These are phyloP conservation scores for Chrysanthemum seticuspe DNA, from an alignment of 129 eudicot species.

Conservation along the genomic window DNA sequence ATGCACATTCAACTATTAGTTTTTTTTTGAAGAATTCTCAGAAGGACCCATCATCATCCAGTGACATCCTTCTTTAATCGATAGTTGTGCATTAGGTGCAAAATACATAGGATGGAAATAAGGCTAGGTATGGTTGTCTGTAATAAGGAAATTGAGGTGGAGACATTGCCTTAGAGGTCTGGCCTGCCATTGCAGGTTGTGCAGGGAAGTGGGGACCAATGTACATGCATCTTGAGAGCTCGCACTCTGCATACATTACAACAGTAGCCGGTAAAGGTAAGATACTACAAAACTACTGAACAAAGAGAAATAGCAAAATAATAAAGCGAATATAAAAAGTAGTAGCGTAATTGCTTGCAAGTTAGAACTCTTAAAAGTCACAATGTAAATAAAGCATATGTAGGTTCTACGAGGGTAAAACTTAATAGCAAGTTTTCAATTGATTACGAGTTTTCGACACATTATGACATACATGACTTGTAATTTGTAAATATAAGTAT, in stretches of 20 bases:
- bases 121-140: constrained; percentile 57
- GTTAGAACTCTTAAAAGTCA: not conserved
- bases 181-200: constrained; percentile 41
- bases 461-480: no score
- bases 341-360: not conserved
- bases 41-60: no score
- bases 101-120: constrained; percentile 49
- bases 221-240: constrained; percentile 34
- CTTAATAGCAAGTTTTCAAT: constrained; percentile 6
- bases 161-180: constrained; percentile 42
- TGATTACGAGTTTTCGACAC: not conserved
- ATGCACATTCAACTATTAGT: no score
- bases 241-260: constrained; percentile 40
- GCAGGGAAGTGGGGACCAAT: constrained; percentile 35
- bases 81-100: constrained; percentile 49
- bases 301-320: not conserved
- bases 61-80: no score
- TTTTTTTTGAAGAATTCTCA: no score
- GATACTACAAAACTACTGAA: constrained; percentile 9
- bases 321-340: not conserved
- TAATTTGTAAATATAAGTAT: no score
- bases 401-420: not conserved
- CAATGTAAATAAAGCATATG: not conserved
- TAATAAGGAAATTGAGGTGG: constrained; percentile 54
- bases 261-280: constrained; percentile 17